Evolutionary conservation across 306 rosid genomes (phyloP), one percentile per base, ranked within the genome.

Genomic region (Cucurbita maxima): DNA sequence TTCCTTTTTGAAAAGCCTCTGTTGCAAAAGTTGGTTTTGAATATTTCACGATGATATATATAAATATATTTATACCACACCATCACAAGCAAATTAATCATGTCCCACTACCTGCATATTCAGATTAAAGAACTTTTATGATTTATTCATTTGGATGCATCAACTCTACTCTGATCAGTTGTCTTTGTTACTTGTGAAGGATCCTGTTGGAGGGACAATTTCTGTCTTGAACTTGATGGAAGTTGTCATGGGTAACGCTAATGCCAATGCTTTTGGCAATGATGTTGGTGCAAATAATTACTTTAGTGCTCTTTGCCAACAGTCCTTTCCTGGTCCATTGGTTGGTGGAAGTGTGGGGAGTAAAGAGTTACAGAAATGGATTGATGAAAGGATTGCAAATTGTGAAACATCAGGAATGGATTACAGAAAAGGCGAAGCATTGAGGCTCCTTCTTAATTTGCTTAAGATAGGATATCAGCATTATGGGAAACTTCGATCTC

Each of bases 311-410:
- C 77, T 90, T 79, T 82, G 87, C 91, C 91, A 87, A 76, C 96
- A 90, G 44, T 88, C 96, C 73, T 92, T 88, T 83, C 96, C 96
- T 9, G 96, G 98, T 82, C 98, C 98, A 71, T 82, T 92, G 87
- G 96, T 87, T 86, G 96, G 96, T 44, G 96, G 91, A 73, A 88
- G 82, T 81, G 93, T 92, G 78, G 96, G 96, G 79, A 90, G 81
- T 84, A 92, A 90, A 85, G 96, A 92, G 62, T 80, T 92, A 79
- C 78, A 85, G 78, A 92, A 84, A 81, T 92, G 98, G 98, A 77
- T 90, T 69, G 96, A 92, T 76, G 98, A 92, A 84, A 83, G 96
- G 84, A 90, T 87, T 73, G 84, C 91, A 56, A 69, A 77, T 73
- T 84, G 87, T 5, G 87, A 74, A 61, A 86, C 88, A 25, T 80